Percentiles rank a stretch among this genome's conserved stretches.
Evolutionary conservation across 1,284 basidiomycete species (phyloP).

Genomic region (Anthracocystis setariae): DNA sequence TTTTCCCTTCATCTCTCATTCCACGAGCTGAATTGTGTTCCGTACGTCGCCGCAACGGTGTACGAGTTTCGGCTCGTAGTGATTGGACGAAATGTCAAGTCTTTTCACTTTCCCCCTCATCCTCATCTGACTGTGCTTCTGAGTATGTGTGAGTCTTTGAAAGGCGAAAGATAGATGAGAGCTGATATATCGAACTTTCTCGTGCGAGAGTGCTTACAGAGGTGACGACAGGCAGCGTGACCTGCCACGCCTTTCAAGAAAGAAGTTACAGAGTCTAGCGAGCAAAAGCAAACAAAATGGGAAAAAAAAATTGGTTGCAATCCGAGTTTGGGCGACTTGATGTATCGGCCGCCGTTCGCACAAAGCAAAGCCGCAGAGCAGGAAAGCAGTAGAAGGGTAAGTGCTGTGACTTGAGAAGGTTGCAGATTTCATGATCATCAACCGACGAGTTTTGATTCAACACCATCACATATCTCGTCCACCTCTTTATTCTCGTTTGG

Average conservation of each 20-base stretch:
- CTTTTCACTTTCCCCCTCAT: constrained; percentile 2
- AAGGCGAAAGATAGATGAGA: too few species aligned
- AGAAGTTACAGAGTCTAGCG: constrained; percentile 11
- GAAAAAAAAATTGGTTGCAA: constrained; percentile 3
- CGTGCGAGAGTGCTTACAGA: constrained; percentile 9
- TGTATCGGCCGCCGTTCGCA: constrained; percentile 6
- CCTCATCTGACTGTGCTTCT: neutral
- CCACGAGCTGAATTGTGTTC: neutral
- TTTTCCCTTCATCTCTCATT: neutral
- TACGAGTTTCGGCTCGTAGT: constrained; percentile 1
- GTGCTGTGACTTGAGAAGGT: too few species aligned
- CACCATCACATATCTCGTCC: neutral
- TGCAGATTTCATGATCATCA: constrained; percentile 7
- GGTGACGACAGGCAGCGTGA: constrained; percentile 11
- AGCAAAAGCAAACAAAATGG: too few species aligned
- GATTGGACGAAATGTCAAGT: constrained; percentile 9
- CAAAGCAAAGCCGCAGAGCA: neutral
- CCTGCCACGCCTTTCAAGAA: constrained; percentile 6
- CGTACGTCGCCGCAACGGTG: neutral
- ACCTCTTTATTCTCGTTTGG: too few species aligned
- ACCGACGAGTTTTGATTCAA: neutral
- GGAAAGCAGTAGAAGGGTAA: too few species aligned
- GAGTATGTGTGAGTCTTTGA: neutral
- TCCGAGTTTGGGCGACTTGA: constrained; percentile 22
- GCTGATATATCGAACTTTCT: too few species aligned